phyloP scores from a whole-genome alignment of 345 rosid species.

The Citrus reticulata region DNA sequence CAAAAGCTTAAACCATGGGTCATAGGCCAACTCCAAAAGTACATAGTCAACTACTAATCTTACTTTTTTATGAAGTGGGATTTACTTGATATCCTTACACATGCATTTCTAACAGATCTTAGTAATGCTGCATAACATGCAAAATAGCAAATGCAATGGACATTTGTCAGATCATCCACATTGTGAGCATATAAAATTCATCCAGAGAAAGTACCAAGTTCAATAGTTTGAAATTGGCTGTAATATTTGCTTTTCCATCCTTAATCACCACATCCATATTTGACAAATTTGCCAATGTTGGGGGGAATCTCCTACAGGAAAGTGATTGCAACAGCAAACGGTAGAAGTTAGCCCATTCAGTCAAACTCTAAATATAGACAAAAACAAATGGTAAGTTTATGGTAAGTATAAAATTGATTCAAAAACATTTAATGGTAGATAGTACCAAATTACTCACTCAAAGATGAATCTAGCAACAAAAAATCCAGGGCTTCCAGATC shows the following conservation, averaged over 20 bases:
- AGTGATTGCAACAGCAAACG: conserved; percentile 6
- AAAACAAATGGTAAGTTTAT: neutral
- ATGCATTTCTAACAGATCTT: neutral
- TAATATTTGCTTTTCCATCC: conserved; percentile 57
- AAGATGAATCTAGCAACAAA: conserved; percentile 63
- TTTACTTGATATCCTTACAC: neutral
- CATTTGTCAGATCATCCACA: neutral
- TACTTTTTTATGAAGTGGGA: neutral
- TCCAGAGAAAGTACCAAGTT: conserved; percentile 50
- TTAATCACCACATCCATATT: conserved; percentile 67
- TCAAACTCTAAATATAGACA: neutral
- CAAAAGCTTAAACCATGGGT: neutral
- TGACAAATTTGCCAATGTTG: conserved; percentile 64
- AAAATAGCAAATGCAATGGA: neutral
- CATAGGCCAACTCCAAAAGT: neutral
- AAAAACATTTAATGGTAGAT: neutral
- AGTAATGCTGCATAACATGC: neutral
- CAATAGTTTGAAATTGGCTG: conserved; percentile 60
- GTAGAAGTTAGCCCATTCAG: neutral
- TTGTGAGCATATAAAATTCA: neutral
- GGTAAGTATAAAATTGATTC: neutral
- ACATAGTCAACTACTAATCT: neutral
- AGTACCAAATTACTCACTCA: conserved; percentile 42
- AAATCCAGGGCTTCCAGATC: conserved; percentile 70
- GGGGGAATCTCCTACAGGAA: conserved; percentile 71